These are phyloP conservation scores for Candida ortonii DNA, from an alignment of 805 yeast genomes.

Conservation along the genomic window DNA sequence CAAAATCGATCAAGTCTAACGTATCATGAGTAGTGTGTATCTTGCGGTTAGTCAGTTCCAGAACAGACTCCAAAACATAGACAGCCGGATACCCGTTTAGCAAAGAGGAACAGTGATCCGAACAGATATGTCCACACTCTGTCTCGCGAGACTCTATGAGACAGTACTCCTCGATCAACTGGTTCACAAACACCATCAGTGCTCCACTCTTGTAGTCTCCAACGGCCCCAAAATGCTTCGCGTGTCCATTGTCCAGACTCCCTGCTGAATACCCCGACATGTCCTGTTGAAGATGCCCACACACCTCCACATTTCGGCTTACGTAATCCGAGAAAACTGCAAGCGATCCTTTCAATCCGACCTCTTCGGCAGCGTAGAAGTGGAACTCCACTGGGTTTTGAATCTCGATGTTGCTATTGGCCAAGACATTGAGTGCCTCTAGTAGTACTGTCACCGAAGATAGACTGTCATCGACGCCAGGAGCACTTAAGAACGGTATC, in stretches of 20 bases:
- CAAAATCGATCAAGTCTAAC: conserved; percentile 71
- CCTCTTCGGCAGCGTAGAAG: conserved; percentile 94
- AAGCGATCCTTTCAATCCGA: conserved; percentile 81
- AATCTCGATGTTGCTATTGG: conserved; percentile 26
- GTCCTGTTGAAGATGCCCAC: conserved; percentile 90
- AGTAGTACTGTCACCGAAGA: conserved; percentile 79
- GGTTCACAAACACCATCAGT: conserved; percentile 60
- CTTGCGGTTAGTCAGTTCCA: conserved; percentile 59
- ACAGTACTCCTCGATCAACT: conserved; percentile 60
- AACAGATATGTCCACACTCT: conserved; percentile 86
- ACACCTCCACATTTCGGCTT: conserved; percentile 45
- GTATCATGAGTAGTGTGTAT: conserved; percentile 82
- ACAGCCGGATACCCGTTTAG: conserved; percentile 82
- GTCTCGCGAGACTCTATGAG: conserved; percentile 71
- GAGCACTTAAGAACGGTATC: conserved; percentile 63
- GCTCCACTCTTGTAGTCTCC: conserved; percentile 59
- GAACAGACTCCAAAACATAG: conserved; percentile 75
- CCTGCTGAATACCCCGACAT: conserved; percentile 80
- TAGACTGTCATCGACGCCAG: conserved; percentile 96
- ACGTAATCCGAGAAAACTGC: conserved; percentile 65
- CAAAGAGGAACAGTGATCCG: conserved; percentile 86
- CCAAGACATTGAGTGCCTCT: conserved; percentile 68
- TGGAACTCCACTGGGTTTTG: conserved; percentile 82
- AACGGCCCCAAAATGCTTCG: conserved; percentile 76
- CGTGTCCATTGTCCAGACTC: conserved; percentile 46